Evolutionary conservation across 768 basidiomycete species (phyloP).

Genomic region (Termitomyces sp.): DNA sequence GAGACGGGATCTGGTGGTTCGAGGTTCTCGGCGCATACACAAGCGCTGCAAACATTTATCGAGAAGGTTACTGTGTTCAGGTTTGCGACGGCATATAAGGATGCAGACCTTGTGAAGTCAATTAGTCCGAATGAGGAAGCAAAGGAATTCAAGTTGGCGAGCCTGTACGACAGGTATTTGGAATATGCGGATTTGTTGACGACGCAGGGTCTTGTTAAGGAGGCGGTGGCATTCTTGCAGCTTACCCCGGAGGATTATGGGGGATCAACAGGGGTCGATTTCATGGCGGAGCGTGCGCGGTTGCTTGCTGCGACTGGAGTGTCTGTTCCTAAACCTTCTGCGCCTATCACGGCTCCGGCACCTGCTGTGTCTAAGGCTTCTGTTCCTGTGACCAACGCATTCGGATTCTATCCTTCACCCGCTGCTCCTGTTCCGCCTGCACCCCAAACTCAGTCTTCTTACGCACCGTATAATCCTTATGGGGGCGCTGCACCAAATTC

Average conservation of each 20-base stretch:
- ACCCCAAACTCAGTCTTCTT: constrained; percentile 7
- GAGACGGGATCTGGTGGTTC: constrained; percentile 39
- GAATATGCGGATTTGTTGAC: constrained; percentile 94
- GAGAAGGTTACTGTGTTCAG: constrained; percentile 97
- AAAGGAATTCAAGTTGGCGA: constrained; percentile 76
- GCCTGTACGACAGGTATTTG: constrained; percentile 87
- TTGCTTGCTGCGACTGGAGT: constrained; percentile 26
- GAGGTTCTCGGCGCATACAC: constrained; percentile 73
- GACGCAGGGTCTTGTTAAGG: constrained; percentile 81
- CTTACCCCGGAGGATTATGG: constrained; percentile 77
- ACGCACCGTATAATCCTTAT: constrained; percentile 9
- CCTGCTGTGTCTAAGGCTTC: constrained; percentile 8
- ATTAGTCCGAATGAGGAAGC: constrained; percentile 35
- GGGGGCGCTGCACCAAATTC: constrained; percentile 6
- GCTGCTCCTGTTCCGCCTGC: constrained; percentile 13
- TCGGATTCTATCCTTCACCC: constrained; percentile 15
- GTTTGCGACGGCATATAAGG: constrained; percentile 74
- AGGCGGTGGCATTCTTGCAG: constrained; percentile 75
- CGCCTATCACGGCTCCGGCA: constrained; percentile 12
- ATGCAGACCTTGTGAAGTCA: constrained; percentile 53
- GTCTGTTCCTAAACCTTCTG: constrained; percentile 9
- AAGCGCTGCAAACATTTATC: constrained; percentile 87
- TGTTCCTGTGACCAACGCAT: constrained; percentile 8
- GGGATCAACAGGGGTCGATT: constrained; percentile 41
- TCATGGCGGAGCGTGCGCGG: constrained; percentile 32